These are phyloP conservation scores for Colletotrichum sp. DNA, from an alignment of 2,329 filamentous ascomycete species.

Conservation along the genomic window DNA sequence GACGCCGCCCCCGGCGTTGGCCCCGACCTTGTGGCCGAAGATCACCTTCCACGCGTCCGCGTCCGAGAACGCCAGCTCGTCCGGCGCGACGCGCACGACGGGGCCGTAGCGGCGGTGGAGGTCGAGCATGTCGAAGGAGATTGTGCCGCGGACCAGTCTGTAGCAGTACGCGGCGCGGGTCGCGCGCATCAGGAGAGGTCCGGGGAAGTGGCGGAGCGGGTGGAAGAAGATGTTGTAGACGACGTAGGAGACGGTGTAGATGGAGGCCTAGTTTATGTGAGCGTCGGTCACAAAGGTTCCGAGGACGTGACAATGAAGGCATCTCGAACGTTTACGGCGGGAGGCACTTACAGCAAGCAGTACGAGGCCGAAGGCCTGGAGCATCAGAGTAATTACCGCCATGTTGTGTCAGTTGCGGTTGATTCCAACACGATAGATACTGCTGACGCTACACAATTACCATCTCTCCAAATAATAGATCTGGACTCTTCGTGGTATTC, in stretches of 20 bases:
- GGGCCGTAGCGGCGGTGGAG: slow-evolving; percentile 44
- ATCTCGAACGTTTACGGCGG: neutral
- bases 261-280: neutral
- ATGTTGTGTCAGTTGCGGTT: neutral
- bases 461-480: accelerated
- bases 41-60: slow-evolving; percentile 44
- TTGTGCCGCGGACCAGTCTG: neutral
- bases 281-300: neutral
- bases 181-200: slow-evolving; percentile 24
- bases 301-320: neutral
- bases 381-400: neutral
- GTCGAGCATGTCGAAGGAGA: slow-evolving; percentile 1
- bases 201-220: slow-evolving; percentile 35
- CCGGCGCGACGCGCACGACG: slow-evolving; percentile 50
- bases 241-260: neutral
- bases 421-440: neutral
- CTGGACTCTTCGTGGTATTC: neutral
- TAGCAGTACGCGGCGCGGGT: neutral
- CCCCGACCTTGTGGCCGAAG: slow-evolving; percentile 31
- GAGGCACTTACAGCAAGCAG: neutral
- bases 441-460: neutral
- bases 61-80: slow-evolving; percentile 49
- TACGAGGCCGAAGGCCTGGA: neutral
- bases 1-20: neutral
- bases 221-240: slow-evolving; percentile 39